These are phyloP conservation scores for Neocatenulostroma microsporum DNA, from an alignment of 2,329 filamentous ascomycete genomes.

Conservation along the genomic window DNA sequence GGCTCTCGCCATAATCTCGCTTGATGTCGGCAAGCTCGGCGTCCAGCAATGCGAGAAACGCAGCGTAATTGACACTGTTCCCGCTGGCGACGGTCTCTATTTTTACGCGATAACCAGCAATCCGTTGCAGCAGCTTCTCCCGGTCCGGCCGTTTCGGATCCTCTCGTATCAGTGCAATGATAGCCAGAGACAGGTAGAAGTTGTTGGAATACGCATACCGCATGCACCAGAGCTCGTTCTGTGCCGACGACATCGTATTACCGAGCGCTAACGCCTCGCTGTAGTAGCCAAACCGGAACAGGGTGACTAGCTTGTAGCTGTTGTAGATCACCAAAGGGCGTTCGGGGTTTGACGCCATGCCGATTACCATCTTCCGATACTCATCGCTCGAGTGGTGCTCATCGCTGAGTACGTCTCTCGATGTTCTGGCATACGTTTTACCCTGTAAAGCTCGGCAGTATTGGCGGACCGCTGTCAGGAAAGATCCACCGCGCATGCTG, in stretches of 20 bases:
- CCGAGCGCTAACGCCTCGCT: slow-evolving; percentile 37
- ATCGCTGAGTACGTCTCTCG: slow-evolving; percentile 57
- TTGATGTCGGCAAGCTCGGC: slow-evolving; percentile 57
- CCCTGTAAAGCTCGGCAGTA: slow-evolving; percentile 63
- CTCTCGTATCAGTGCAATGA: slow-evolving; percentile 34
- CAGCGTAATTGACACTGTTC: slow-evolving; percentile 62
- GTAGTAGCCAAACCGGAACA: slow-evolving; percentile 38
- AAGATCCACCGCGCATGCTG: slow-evolving; percentile 62
- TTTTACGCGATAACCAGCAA: slow-evolving; percentile 50
- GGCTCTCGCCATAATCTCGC: slow-evolving; percentile 42
- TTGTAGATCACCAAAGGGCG: slow-evolving; percentile 62
- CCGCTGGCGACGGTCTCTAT: slow-evolving; percentile 58
- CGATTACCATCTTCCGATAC: slow-evolving; percentile 46
- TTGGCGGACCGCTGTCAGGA: slow-evolving; percentile 60
- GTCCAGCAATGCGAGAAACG: slow-evolving; percentile 60
- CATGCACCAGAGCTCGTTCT: slow-evolving; percentile 36
- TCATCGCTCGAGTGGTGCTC: slow-evolving; percentile 54
- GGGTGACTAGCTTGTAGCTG: slow-evolving; percentile 39
- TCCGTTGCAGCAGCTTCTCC: slow-evolving; percentile 44
- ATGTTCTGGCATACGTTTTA: slow-evolving; percentile 52
- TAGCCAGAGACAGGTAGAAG: slow-evolving; percentile 38
- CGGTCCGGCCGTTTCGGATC: slow-evolving; percentile 32
- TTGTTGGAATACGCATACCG: slow-evolving; percentile 35
- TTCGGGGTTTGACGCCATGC: slow-evolving; percentile 49
- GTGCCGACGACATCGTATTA: slow-evolving; percentile 29